phyloP scores from a whole-genome alignment of 164 flowering plant species.

The Hamamelis virginiana region DNA sequence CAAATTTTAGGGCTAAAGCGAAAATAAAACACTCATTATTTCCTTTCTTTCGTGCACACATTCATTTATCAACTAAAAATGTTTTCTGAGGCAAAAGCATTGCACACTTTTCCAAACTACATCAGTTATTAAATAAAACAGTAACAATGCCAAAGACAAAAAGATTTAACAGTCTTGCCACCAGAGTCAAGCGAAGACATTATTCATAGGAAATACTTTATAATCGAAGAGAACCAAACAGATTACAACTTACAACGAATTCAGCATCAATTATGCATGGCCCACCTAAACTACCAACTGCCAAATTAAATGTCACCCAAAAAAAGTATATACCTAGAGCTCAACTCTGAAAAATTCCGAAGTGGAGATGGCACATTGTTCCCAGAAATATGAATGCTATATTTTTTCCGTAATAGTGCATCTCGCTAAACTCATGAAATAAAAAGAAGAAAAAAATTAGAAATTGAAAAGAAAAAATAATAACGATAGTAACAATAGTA shows the following conservation, averaged over 20 bases:
- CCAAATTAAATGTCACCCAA: not conserved
- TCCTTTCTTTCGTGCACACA: too few relatives aligned
- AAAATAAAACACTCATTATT: not conserved
- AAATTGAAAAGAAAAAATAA: not conserved
- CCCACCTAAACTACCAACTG: not conserved
- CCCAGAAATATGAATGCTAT: slow-evolving; percentile 75
- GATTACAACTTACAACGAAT: too few relatives aligned
- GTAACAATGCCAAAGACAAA: not conserved
- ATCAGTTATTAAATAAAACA: not conserved
- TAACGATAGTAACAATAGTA: not conserved
- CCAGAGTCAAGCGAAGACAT: not conserved
- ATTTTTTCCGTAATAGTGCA: slow-evolving; percentile 64
- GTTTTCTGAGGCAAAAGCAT: not conserved
- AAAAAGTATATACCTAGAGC: slow-evolving; percentile 48
- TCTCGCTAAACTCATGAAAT: slow-evolving; percentile 47
- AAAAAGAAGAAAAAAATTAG: slow-evolving; percentile 1
- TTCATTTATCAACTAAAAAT: not conserved
- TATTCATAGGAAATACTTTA: not conserved
- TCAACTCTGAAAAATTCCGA: slow-evolving; percentile 57
- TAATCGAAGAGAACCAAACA: not conserved
- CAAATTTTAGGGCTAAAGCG: not conserved
- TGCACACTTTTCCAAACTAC: not conserved
- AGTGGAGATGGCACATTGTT: slow-evolving; percentile 77
- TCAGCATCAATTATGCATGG: not conserved
- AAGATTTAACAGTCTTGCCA: not conserved